phyloP scores from a whole-genome alignment of 495 filamentous ascomycete species.

The Lasiosphaeris hirsuta region DNA sequence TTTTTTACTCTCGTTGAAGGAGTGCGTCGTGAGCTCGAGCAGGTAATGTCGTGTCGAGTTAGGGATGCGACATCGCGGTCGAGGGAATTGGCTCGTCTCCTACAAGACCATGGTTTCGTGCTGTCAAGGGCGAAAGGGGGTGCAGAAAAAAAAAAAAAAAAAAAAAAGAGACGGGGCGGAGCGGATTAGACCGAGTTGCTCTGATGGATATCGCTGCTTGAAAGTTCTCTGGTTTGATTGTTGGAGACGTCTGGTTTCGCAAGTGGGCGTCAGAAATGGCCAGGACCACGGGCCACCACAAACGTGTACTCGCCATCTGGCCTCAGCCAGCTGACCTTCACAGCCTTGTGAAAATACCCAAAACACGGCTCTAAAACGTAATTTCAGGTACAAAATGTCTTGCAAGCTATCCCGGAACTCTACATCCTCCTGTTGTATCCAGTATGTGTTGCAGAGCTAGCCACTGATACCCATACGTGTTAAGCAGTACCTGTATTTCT shows the following conservation, averaged over 20 bases:
- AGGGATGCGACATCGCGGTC: slow-evolving; percentile 35
- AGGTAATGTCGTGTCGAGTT: slow-evolving; percentile 16
- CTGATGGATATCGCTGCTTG: slow-evolving; percentile 9
- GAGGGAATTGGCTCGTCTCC: background rate
- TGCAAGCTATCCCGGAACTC: no score
- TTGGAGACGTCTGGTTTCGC: background rate
- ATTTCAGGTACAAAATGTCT: no score
- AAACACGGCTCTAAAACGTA: no score
- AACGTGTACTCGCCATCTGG: slow-evolving; percentile 6
- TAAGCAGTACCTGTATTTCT: background rate
- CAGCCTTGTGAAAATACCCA: background rate
- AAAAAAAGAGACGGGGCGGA: slow-evolving; percentile 7
- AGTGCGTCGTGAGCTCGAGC: background rate
- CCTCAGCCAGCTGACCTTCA: background rate
- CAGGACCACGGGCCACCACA: background rate
- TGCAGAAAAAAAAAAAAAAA: background rate
- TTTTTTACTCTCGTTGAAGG: slow-evolving; percentile 3
- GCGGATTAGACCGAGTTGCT: background rate
- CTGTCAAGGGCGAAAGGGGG: background rate
- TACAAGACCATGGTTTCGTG: background rate
- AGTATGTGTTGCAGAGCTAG: background rate
- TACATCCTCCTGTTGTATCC: no score
- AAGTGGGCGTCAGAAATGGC: background rate
- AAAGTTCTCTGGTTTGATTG: slow-evolving; percentile 6
- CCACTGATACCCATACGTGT: background rate